Evolutionary conservation across 768 basidiomycete species (phyloP), one percentile per base, ranked within the genome.

Genomic region (Rhodocollybia butyracea): DNA sequence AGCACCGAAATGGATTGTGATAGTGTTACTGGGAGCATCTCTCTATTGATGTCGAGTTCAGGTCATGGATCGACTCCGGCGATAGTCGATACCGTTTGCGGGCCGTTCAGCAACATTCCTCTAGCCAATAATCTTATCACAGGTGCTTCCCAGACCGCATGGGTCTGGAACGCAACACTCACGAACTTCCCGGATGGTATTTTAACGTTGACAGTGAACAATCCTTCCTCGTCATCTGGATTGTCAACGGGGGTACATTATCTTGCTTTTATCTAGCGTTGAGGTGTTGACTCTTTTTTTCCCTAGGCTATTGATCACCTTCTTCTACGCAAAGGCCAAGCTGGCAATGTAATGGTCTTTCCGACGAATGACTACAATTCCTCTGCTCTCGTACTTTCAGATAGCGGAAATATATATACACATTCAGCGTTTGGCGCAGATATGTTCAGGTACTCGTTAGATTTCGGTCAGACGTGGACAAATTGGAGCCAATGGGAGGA

Each of bases 371-470:
- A 95, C 65, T 95, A 93, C 66, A 85, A 88, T 67, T 75, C 69
- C 19, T 69, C 68, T 47, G 72, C 84, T 0, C 83, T 90, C 65
- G 74, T 76, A 17, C 73, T 78, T 51, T 76, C 82, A 10, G 72
- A 82, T 56, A 85, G 82, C 53, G 73, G 85, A 57, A 94, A 87
- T 67, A 81, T 77, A 6, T 91, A 92, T 68, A 82, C 82, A 0
- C 94, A 97, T 71, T 80, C 78, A 41, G 94, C 94, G 5, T 79
- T 80, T 54, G 94, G 94, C 43, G 94, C 94, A 13, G 93, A 96
- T 59, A 82, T 73, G 75, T 86, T 92, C 74, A 80, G 94, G 41
- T 95, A 93, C 69, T 86, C 91, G 12, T 82, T 85, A 73, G 86
- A 95, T 73, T 96, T 88, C 63, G 93, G 91, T 8, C 78, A 80